Percentiles rank a stretch among this genome's conserved stretches.
Conservation (phyloP, 2,329 filamentous ascomycete species). For the Biscogniauxia marginata region DNA sequence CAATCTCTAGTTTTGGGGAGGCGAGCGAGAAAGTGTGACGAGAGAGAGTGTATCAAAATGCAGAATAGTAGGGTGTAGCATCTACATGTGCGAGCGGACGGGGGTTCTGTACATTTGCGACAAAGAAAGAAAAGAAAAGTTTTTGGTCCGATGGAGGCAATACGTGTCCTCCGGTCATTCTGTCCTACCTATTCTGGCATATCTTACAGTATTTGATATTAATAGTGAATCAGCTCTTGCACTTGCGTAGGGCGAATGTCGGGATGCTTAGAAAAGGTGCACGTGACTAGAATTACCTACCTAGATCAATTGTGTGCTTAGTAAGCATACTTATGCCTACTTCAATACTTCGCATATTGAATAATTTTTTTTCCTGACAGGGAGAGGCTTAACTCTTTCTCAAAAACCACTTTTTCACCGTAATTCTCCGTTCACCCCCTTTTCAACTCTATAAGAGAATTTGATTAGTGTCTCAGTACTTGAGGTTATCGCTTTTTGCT, state of each 20-base stretch:
- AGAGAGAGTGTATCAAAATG: conserved; percentile 2
- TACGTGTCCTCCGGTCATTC: neutral
- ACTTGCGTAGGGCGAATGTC: too few relatives aligned
- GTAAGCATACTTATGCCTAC: neutral
- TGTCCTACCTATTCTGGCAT: too few relatives aligned
- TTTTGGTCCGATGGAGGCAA: neutral
- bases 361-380: neutral
- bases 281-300: neutral
- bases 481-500: too few relatives aligned
- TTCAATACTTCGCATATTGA: neutral
- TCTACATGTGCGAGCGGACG: neutral
- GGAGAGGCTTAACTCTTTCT: neutral
- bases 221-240: too few relatives aligned
- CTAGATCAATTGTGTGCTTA: neutral
- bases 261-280: too few relatives aligned
- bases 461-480: too few relatives aligned
- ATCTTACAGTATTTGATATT: too few relatives aligned
- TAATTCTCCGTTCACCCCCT: too few relatives aligned
- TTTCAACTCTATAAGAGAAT: too few relatives aligned
- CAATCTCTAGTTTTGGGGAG: neutral
- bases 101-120: neutral
- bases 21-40: conserved; percentile 11
- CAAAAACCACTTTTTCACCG: neutral
- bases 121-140: neutral
- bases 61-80: neutral